Base-by-base conservation (phyloP, 2,329 filamentous ascomycete species). In the Pseudogymnoascus sp. region DNA sequence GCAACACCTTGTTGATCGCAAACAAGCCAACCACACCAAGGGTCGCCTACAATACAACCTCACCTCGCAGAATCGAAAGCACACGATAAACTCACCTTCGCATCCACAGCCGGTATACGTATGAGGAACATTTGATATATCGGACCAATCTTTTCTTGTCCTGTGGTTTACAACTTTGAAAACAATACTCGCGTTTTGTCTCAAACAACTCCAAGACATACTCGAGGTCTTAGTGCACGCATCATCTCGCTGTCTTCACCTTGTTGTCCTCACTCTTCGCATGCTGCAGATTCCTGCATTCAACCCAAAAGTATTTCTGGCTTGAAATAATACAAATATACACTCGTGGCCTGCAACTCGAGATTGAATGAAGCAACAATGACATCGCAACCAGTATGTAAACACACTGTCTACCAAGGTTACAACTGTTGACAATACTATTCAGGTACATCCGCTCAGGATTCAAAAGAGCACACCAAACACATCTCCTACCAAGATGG, bases 381-480 rank as follows among this genome's bases (percentile, higher is more conserved):
- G 59, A 30, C 59, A 34, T 60, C 59, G 21, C 59, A 59, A 33
- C 59, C 52, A 12, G 59, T 60, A 33, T 19, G 59, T 60, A 38
- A 28, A 59, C 19, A 57, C 21, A 23, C 18, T n/a, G 21, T 18
- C 10, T 10, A 28, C 15, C 28, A 58, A 15, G 34, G 23, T 60
- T 30, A 37, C 33, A 58, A 19, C 38, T 28, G 37, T 55, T 57
- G 19, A 57, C 56, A 41, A 38, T 39, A 34, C 21, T 15, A 5
- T 15, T 3, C 71, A 90, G 85, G 84, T 90, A 67, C 84, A 88
- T 74, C 89, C 89, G 69, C 76, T 92, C 76, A 86, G 88, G 75
- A 90, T 92, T 69, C 86, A 85, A 74, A 92, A 90, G 76, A 81
- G 75, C 69, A 81, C 77, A 60, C 77, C 80, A 57, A 76, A 73